A percentile compares a stretch with the other conserved stretches of the same genome.
phyloP scores from a whole-genome alignment of 148 eudicot genomes.

The Chenopodium suecicum region DNA sequence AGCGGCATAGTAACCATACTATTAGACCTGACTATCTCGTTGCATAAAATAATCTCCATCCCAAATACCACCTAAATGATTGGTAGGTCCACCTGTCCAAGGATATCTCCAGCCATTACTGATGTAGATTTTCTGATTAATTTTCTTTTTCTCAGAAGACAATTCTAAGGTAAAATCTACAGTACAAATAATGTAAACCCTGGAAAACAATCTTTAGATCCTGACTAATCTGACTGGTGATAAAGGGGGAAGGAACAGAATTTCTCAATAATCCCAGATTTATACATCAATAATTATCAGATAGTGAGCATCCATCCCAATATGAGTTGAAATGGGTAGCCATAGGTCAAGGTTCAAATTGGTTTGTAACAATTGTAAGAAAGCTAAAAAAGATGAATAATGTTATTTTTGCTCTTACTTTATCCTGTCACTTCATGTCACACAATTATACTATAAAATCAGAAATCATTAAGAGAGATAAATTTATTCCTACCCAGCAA shows the following conservation, averaged over 20 bases:
- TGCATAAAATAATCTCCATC: not conserved
- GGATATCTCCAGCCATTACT: not conserved
- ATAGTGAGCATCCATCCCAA: not conserved
- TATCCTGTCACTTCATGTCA: not conserved
- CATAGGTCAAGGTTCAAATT: not conserved
- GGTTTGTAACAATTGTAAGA: not conserved
- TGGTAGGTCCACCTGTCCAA: not conserved
- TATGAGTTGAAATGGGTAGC: not conserved
- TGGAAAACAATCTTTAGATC: not conserved
- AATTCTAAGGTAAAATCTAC: not conserved
- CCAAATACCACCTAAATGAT: not conserved
- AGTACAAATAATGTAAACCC: not conserved
- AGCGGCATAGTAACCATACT: not conserved
- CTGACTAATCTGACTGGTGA: conserved; percentile 2
- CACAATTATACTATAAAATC: not conserved
- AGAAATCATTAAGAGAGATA: not conserved
- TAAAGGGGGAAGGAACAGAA: not conserved
- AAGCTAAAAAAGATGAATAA: not conserved
- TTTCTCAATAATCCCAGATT: not conserved
- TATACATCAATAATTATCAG: not conserved
- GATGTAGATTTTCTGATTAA: not conserved
- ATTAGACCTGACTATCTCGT: not conserved
- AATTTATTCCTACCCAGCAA: conserved; percentile 55
- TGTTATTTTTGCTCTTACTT: not conserved
- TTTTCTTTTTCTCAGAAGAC: not conserved